These are phyloP conservation scores for Cytospora piceicola DNA, from an alignment of 2,329 filamentous ascomycete species.

Conservation along the genomic window DNA sequence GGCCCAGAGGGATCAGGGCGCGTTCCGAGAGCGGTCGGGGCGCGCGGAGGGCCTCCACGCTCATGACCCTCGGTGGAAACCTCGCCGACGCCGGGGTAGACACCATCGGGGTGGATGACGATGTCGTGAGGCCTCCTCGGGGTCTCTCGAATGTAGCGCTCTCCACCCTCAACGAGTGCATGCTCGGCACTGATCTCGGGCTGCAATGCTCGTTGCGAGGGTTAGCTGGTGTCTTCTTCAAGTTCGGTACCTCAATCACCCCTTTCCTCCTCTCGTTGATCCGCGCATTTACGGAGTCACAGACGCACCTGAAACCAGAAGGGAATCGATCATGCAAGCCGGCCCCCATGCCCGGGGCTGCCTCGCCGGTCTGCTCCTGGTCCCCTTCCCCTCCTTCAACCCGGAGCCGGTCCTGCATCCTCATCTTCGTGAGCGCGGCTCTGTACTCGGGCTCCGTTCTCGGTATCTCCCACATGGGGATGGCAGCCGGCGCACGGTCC, in stretches of 20 bases:
- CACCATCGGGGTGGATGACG: not conserved
- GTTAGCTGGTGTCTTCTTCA: not conserved
- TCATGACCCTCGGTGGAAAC: not conserved
- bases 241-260: not conserved
- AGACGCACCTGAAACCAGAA: constrained; percentile 1
- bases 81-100: not conserved
- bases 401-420: not conserved
- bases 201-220: not conserved
- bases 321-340: not conserved
- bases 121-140: not conserved
- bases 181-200: not conserved
- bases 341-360: not conserved
- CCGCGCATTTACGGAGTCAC: no score
- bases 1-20: constrained; percentile 15
- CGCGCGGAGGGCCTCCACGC: constrained; percentile 5
- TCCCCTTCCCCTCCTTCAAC: not conserved
- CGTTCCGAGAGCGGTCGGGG: constrained; percentile 27
- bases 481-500: constrained; percentile 12
- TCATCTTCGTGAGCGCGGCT: constrained; percentile 15
- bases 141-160: not conserved
- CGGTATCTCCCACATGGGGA: constrained; percentile 6
- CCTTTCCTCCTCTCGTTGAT: not conserved
- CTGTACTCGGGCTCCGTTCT: constrained; percentile 25
- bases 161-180: not conserved
- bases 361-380: not conserved